Evolutionary conservation across 345 rosid genomes (phyloP), one percentile per base, ranked within the genome.

Genomic region (Populus ilicifolia): DNA sequence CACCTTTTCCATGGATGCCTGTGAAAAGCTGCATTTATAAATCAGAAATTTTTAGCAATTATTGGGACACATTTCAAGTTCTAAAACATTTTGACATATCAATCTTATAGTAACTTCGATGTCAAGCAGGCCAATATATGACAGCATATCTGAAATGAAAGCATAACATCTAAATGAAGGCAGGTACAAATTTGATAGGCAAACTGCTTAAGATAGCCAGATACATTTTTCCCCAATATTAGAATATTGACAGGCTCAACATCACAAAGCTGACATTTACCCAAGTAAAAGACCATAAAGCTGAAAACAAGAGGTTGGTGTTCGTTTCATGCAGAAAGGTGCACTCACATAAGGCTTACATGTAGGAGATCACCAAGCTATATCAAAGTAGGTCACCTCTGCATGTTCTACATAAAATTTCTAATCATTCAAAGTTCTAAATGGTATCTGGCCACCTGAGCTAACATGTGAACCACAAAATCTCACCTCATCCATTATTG

Each of bases 401-500:
- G 46, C 29, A 27, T n/a, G 39, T 65, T 29, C 44, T 44, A 30
- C 35, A 75, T 13, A 48, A 65, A 52, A 35, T 29, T 67, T 54
- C 29, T 54, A 54, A 46, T 20, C 79, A 67, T 38, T 11, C 3
- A 48, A 30, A 46, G 13, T 27, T 29, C 39, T 0, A 20, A 33
- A 20, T 29, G 46, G 23, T 41, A 65, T 56, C 14, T 52, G 43
- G 59, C 8, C 27, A 13, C n/a, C 61, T 44, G 36, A 41, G 17
- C 39, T 39, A 50, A 12, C 4, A 66, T 13, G 39, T 7, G 12
- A 39, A 71, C 59, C 10, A 75, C 4, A 39, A 71, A 78, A 69
- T 79, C 86, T 86, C 56, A 93, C 99, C 98, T 93, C 99, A 72
- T 91, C 81, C 89, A 93, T 89, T 41, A 96, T 93, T 61, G 99